A percentile compares a stretch with the other conserved stretches of the same genome.
Evolutionary conservation across 495 filamentous ascomycete species (phyloP).

Genomic region (Neurospora sp.): DNA sequence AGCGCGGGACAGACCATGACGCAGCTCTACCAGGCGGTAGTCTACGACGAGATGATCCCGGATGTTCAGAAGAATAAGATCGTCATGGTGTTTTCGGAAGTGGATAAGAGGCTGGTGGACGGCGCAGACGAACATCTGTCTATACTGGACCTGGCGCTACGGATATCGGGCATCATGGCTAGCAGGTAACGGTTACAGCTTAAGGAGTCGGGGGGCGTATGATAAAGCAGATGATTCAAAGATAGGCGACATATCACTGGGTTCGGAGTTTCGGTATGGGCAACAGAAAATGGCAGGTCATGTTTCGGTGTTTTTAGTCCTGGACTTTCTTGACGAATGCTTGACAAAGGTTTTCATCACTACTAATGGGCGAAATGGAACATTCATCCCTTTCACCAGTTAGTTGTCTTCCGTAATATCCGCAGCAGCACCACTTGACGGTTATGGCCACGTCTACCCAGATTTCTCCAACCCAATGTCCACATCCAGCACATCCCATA

Average conservation of each 20-base stretch:
- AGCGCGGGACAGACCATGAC: constrained; percentile 81
- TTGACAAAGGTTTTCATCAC: constrained; percentile 7
- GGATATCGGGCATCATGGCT: constrained; percentile 66
- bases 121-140: constrained; percentile 94
- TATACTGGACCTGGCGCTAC: constrained; percentile 72
- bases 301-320: neutral
- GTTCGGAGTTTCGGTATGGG: constrained; percentile 6
- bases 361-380: neutral
- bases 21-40: constrained; percentile 72
- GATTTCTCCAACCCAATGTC: constrained; percentile 26
- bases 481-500: constrained; percentile 36
- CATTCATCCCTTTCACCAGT: neutral
- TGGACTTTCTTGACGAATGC: constrained; percentile 9
- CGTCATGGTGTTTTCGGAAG: constrained; percentile 77
- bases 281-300: constrained; percentile 1
- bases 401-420: neutral
- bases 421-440: neutral
- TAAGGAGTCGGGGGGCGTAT: neutral
- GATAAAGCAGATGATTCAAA: neutral
- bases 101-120: constrained; percentile 91
- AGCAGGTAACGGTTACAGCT: constrained; percentile 16
- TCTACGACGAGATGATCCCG: constrained; percentile 74
- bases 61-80: constrained; percentile 88
- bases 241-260: neutral
- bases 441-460: neutral